Evolutionary conservation across 208 protist genomes (phyloP).

Genomic region (Tritrichomonas foetus): DNA sequence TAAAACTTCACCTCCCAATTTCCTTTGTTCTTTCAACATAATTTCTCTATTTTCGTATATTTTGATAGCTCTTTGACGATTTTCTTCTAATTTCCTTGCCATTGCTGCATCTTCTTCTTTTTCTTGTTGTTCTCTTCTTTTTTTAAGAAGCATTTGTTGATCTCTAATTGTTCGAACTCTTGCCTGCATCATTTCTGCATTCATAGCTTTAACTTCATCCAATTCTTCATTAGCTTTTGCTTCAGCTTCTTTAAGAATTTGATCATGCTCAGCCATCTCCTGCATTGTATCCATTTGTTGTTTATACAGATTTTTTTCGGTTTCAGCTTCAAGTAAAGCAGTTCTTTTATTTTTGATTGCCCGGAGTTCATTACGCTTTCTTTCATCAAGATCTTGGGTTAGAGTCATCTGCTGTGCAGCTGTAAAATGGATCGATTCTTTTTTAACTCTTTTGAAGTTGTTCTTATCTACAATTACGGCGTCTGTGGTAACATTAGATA

Average conservation of each 20-base stretch:
- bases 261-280: neutral
- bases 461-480: neutral
- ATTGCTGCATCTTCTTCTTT: neutral
- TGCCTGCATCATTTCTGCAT: neutral
- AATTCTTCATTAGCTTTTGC: conserved; percentile 15
- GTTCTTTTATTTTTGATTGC: neutral
- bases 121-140: neutral
- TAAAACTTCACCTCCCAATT: neutral
- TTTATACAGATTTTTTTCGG: too few relatives aligned
- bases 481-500: neutral
- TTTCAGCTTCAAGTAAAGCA: neutral
- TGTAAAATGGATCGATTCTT: neutral
- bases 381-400: neutral
- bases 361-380: neutral
- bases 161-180: neutral
- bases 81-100: neutral
- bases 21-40: neutral
- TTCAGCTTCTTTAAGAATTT: neutral
- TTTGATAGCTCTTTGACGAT: neutral
- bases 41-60: neutral
- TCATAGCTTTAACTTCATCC: conserved; percentile 15
- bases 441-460: neutral
- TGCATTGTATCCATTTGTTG: neutral
- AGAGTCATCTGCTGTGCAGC: neutral
- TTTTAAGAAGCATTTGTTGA: neutral